Conservation (phyloP, 2,329 filamentous ascomycete species). For the Ilyonectria destructans region DNA sequence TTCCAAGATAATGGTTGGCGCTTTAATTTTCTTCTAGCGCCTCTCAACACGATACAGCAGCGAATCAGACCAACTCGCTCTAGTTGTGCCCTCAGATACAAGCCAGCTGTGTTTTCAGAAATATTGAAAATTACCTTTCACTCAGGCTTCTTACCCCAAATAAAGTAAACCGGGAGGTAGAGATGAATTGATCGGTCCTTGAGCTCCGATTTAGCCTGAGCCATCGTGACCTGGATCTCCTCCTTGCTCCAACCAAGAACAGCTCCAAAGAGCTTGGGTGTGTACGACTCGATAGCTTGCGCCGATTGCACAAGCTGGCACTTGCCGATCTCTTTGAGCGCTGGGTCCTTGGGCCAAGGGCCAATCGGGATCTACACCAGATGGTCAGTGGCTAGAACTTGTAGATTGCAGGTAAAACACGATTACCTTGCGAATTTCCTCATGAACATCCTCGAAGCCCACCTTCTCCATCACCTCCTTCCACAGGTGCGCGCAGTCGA, state of each 20-base stretch:
- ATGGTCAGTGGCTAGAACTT: neutral
- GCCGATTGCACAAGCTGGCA: slow-evolving; percentile 7
- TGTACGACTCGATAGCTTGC: slow-evolving; percentile 23
- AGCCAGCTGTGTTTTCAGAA: too few relatives aligned
- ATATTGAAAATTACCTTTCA: too few relatives aligned
- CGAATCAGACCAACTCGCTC: too few relatives aligned
- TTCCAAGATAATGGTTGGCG: too few relatives aligned
- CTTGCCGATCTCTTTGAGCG: slow-evolving; percentile 15
- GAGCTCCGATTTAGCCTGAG: slow-evolving; percentile 29
- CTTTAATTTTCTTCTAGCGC: too few relatives aligned
- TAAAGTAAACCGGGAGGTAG: slow-evolving; percentile 16
- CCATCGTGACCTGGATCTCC: slow-evolving; percentile 31
- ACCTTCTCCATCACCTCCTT: slow-evolving; percentile 2
- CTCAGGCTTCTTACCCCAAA: slow-evolving; percentile 13
- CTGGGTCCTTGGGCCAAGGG: slow-evolving; percentile 12
- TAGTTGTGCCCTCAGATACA: too few relatives aligned
- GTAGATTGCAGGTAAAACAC: neutral
- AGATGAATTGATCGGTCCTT: slow-evolving; percentile 30
- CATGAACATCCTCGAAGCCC: slow-evolving; percentile 4
- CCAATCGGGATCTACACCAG: slow-evolving; percentile 6
- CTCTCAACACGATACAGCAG: too few relatives aligned
- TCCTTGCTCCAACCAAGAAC: slow-evolving; percentile 26
- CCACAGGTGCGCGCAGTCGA: slow-evolving; percentile 5
- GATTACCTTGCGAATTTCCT: slow-evolving; percentile 9
- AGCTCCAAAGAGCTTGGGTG: slow-evolving; percentile 15